Evolutionary conservation across 768 basidiomycete genomes (phyloP).

Genomic region (Hemileccinum rubropunctum): DNA sequence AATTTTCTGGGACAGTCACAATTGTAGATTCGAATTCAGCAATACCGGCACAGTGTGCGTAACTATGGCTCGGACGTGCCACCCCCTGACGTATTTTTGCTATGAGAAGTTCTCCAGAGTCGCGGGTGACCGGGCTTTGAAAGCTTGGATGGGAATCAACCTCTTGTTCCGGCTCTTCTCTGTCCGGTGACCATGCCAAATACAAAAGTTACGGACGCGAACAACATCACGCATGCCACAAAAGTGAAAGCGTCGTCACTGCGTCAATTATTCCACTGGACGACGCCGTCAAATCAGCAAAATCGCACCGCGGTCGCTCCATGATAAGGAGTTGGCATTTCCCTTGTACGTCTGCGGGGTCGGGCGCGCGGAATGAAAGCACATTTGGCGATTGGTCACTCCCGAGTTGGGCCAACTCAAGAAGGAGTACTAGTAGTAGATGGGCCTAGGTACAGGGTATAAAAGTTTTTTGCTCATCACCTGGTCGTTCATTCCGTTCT

Average conservation of each 20-base stretch:
- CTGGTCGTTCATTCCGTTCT: background rate
- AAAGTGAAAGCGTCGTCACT: background rate
- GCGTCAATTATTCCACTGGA: background rate
- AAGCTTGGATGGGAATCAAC: background rate
- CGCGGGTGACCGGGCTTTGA: background rate
- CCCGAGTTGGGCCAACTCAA: background rate
- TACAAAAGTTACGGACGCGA: background rate
- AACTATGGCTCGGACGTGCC: background rate
- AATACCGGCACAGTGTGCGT: no score
- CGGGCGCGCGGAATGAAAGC: conserved; percentile 1
- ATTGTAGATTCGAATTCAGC: no score
- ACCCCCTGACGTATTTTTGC: background rate
- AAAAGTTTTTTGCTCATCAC: conserved; percentile 8
- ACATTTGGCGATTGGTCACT: conserved; percentile 22
- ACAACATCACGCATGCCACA: background rate
- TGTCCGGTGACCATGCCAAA: conserved; percentile 5
- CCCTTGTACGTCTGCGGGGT: background rate
- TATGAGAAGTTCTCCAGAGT: background rate
- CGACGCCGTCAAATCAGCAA: conserved; percentile 10
- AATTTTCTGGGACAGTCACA: no score
- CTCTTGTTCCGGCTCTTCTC: background rate
- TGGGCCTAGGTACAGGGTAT: conserved; percentile 9
- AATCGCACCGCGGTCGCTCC: conserved; percentile 6
- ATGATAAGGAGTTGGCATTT: background rate
- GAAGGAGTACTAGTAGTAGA: background rate